Evolutionary conservation across 257 asterid genomes (phyloP).

Genomic region (Schizonepeta tenuifolia): DNA sequence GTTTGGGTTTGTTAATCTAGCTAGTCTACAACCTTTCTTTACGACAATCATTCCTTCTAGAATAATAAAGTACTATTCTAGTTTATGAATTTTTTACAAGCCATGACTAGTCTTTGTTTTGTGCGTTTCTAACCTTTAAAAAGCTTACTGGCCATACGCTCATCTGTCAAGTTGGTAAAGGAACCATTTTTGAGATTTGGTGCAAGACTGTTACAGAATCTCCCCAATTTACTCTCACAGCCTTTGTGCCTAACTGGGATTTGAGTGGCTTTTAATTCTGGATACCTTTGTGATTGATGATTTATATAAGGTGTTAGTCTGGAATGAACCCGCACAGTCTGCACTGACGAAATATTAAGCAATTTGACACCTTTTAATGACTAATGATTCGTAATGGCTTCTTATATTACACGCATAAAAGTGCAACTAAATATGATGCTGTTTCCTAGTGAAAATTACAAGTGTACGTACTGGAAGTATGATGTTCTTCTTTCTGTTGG

Average conservation of each 20-base stretch:
- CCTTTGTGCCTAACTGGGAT: not conserved
- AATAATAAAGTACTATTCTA: not conserved
- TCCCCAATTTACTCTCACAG: not conserved
- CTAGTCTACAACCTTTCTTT: not conserved
- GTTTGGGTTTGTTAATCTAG: not conserved
- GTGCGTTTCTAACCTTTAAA: conserved; percentile 10
- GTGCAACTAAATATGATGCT: not conserved
- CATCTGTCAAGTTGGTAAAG: not conserved
- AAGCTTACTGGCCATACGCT: conserved; percentile 8
- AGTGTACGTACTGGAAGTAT: not conserved
- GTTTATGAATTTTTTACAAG: not conserved
- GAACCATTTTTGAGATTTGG: not conserved
- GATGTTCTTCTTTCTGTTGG: not conserved
- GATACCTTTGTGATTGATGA: not conserved
- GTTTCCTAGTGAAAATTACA: conserved; percentile 1
- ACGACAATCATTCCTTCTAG: not conserved
- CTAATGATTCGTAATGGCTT: not conserved
- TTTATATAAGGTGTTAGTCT: not conserved
- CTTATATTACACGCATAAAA: not conserved
- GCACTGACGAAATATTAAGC: not conserved
- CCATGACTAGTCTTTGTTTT: not conserved
- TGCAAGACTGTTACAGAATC: not conserved
- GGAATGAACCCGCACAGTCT: not conserved
- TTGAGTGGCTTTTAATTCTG: not conserved
- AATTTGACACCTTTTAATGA: not conserved